Conservation (phyloP, 139 green algal species). For the Zygnema circumcarinatum region DNA sequence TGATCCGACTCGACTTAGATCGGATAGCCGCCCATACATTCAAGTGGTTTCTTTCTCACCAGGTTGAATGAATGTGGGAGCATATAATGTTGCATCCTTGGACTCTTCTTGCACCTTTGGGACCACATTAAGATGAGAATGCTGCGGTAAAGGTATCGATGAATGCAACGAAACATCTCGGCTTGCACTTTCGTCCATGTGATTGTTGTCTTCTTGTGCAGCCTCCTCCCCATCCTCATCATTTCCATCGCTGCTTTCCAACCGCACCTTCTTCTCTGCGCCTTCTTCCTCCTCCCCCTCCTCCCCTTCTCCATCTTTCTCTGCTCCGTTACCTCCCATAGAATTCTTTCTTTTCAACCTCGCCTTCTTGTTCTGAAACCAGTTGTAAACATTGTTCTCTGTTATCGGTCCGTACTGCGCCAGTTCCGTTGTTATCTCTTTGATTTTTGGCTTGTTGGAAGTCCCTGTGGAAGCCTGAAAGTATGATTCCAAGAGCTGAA, state of each 20-base stretch:
- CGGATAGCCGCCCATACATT: too few species aligned
- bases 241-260: not conserved
- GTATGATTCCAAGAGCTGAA: slow-evolving; percentile 51
- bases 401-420: slow-evolving; percentile 48
- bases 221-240: slow-evolving; percentile 2
- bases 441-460: slow-evolving; percentile 50
- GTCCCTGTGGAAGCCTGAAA: slow-evolving; percentile 47
- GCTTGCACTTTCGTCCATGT: not conserved
- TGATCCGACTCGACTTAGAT: too few species aligned
- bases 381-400: slow-evolving; percentile 66
- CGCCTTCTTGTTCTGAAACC: slow-evolving; percentile 65
- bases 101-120: not conserved
- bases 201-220: not conserved
- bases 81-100: too few species aligned
- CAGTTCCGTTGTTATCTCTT: slow-evolving; percentile 59
- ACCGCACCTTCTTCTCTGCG: not conserved
- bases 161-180: not conserved
- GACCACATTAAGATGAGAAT: too few species aligned
- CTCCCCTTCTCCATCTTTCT: slow-evolving; percentile 16
- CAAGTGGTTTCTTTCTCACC: too few species aligned
- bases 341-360: slow-evolving; percentile 52
- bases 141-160: too few species aligned
- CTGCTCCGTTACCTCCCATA: not conserved
- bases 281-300: not conserved
- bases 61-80: too few species aligned